Evolutionary conservation across 2,329 filamentous ascomycete genomes (phyloP).

Genomic region (Gnomoniopsis sp.): DNA sequence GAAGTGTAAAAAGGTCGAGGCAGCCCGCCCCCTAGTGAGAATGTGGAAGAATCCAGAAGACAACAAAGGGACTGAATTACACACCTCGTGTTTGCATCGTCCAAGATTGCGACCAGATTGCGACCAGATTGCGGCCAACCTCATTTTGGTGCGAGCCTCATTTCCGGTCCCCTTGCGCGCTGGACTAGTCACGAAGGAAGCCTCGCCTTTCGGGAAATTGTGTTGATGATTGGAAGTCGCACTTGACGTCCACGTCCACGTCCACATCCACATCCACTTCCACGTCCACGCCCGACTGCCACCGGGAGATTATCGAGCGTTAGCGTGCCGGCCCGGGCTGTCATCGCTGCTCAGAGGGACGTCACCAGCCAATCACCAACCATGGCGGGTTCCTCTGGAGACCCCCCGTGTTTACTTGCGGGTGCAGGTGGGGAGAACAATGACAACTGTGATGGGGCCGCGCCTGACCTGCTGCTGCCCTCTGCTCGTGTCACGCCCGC

Average conservation of each 20-base stretch:
- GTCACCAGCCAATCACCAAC: neutral
- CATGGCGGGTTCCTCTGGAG: neutral
- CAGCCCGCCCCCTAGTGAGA: neutral
- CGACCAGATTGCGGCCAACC: neutral
- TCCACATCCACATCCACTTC: too few relatives aligned
- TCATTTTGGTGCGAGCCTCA: neutral
- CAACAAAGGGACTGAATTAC: too few relatives aligned
- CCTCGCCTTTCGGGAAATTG: too few relatives aligned
- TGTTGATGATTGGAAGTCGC: too few relatives aligned
- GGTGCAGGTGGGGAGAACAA: neutral
- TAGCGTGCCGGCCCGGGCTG: neutral
- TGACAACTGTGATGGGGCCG: neutral
- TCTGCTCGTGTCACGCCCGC: neutral
- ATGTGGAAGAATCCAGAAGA: neutral
- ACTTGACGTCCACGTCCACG: too few relatives aligned
- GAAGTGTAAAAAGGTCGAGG: neutral
- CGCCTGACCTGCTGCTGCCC: neutral
- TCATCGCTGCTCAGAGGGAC: neutral
- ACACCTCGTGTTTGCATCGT: neutral
- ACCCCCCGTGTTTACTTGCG: neutral
- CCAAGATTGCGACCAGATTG: neutral
- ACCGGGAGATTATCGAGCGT: neutral
- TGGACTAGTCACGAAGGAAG: too few relatives aligned
- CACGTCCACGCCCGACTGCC: neutral
- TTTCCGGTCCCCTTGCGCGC: too few relatives aligned